These are phyloP conservation scores for Phytophthora syringae DNA, from an alignment of 352 stramenopile genomes.

Conservation along the genomic window DNA sequence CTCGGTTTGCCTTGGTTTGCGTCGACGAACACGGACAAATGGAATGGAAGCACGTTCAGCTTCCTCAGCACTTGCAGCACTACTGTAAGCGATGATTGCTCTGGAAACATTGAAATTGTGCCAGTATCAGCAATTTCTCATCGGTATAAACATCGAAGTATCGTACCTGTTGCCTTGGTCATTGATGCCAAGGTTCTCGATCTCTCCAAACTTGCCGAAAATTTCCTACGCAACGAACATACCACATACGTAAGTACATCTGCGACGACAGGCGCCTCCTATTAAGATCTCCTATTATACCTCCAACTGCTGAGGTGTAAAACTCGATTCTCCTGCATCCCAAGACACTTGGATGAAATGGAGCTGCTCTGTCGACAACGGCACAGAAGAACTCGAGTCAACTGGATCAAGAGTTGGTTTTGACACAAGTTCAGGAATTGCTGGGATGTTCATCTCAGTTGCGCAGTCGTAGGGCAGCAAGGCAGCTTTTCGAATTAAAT, in stretches of 20 bases:
- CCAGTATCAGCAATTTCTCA: background rate
- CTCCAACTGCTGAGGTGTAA: slow-evolving; percentile 35
- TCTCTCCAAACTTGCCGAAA: slow-evolving; percentile 37
- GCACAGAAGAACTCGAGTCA: background rate
- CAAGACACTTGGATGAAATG: slow-evolving; percentile 54
- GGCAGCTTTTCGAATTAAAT: slow-evolving; percentile 58
- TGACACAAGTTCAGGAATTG: slow-evolving; percentile 31
- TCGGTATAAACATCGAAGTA: no score
- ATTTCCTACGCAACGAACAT: slow-evolving; percentile 24
- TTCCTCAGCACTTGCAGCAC: slow-evolving; percentile 20
- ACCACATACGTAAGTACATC: no score
- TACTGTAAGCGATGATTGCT: slow-evolving; percentile 44
- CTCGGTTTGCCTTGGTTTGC: slow-evolving; percentile 33
- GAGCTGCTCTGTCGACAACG: slow-evolving; percentile 10
- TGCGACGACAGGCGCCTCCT: no score
- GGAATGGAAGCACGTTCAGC: slow-evolving; percentile 29
- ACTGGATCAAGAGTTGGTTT: background rate
- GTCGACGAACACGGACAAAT: slow-evolving; percentile 33
- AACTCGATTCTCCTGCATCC: slow-evolving; percentile 20
- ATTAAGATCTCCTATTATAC: no score
- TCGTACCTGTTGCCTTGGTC: slow-evolving; percentile 38
- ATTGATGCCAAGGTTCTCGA: slow-evolving; percentile 36
- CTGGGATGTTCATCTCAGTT: slow-evolving; percentile 42
- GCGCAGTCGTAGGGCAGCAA: slow-evolving; percentile 50
- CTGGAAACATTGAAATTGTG: slow-evolving; percentile 1